phyloP scores from a whole-genome alignment of 2,329 filamentous ascomycete species.

The Xylaria sp. region DNA sequence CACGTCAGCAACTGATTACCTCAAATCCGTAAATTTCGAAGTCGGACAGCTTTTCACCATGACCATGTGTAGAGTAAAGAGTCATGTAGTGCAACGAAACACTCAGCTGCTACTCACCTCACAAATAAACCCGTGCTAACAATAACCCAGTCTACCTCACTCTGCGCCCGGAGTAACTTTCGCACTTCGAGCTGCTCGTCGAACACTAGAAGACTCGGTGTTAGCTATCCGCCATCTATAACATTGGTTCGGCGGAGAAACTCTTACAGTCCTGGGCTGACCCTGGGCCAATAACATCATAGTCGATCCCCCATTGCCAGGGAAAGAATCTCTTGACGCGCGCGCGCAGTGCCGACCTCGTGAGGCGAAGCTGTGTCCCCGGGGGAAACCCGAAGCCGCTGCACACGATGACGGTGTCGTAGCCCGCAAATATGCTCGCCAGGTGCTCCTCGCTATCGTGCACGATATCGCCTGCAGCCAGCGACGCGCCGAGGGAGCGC shows the following conservation, averaged over 20 bases:
- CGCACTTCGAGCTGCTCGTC: conserved; percentile 73
- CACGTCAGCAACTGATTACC: background rate
- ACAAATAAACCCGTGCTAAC: conserved; percentile 74
- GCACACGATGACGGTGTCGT: conserved; percentile 67
- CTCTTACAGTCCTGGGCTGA: conserved; percentile 61
- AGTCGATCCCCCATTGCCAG: conserved; percentile 81
- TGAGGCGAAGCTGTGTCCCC: conserved; percentile 67
- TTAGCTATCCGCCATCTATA: background rate
- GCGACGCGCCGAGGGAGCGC: conserved; percentile 50
- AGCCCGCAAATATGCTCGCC: conserved; percentile 55
- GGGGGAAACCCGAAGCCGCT: conserved; percentile 67
- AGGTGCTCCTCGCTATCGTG: conserved; percentile 51
- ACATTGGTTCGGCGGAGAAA: background rate
- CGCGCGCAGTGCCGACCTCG: conserved; percentile 62
- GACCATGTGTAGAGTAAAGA: no score
- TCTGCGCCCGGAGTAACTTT: conserved; percentile 59
- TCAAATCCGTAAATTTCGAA: background rate
- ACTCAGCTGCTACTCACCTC: conserved; percentile 19
- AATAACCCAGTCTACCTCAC: conserved; percentile 66
- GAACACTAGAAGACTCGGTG: conserved; percentile 57
- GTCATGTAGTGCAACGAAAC: background rate
- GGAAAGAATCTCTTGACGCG: conserved; percentile 64
- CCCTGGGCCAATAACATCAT: conserved; percentile 69
- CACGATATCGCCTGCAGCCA: conserved; percentile 57
- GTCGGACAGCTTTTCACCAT: background rate